Conservation (phyloP, 176 grass and related monocot species). For the Carex parvula region DNA sequence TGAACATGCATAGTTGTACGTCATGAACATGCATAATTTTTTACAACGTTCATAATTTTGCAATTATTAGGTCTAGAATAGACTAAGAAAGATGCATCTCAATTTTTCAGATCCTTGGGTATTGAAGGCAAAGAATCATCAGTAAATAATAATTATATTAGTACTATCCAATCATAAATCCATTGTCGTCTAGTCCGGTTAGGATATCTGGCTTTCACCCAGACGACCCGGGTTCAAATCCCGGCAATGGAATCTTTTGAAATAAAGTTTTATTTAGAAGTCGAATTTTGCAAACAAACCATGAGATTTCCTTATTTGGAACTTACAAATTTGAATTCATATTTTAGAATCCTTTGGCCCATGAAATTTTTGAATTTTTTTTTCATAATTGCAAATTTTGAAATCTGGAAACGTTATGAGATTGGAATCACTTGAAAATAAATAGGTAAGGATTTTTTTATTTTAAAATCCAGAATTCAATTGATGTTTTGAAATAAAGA, state of each 20-base stretch:
- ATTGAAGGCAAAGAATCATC: neutral
- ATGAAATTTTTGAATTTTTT: too few species aligned
- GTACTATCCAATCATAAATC: neutral
- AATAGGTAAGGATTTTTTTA: neutral
- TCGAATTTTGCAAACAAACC: too few species aligned
- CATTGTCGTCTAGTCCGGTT: constrained; percentile 61
- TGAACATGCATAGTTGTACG: too few species aligned
- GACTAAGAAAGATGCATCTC: neutral
- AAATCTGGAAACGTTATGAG: too few species aligned
- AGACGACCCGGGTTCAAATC: constrained; percentile 79
- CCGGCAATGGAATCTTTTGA: constrained; percentile 33
- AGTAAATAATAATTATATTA: too few species aligned
- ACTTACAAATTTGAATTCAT: neutral
- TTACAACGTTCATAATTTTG: too few species aligned
- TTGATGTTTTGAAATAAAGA: neutral
- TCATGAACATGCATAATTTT: too few species aligned
- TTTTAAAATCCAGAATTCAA: neutral
- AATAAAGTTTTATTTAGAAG: too few species aligned
- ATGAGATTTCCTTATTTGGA: too few species aligned
- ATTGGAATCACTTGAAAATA: neutral
- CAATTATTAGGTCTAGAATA: too few species aligned
- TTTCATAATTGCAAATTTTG: too few species aligned
- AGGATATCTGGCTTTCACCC: constrained; percentile 96
- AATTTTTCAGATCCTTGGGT: neutral
- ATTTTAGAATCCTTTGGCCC: neutral